phyloP scores from a whole-genome alignment of 345 rosid genomes.

The Euphorbia lathyris region DNA sequence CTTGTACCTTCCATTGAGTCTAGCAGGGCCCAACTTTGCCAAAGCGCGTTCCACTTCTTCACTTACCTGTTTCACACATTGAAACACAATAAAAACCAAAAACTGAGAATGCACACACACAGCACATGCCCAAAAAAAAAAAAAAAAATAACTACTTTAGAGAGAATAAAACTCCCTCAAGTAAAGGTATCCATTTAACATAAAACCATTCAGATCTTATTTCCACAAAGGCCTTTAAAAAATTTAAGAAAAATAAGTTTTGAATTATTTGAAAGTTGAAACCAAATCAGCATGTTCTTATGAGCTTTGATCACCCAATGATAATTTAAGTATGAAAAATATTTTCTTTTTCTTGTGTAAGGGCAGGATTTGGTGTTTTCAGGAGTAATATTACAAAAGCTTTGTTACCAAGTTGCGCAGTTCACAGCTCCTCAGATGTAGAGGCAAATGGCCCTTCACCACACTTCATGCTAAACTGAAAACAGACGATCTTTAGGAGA shows the following conservation, averaged over 20 bases:
- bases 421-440: neutral
- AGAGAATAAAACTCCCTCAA: neutral
- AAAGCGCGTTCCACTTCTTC: constrained; percentile 99
- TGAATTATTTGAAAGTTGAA: neutral
- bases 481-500: neutral
- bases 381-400: neutral
- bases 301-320: neutral
- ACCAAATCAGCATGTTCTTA: neutral
- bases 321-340: no score
- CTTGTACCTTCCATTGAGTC: constrained; percentile 75
- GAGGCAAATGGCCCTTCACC: neutral
- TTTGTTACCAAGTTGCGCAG: neutral
- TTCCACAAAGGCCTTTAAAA: neutral
- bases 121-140: neutral
- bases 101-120: neutral
- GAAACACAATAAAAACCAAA: constrained; percentile 7
- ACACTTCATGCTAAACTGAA: neutral
- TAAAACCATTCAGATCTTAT: neutral
- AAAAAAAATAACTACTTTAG: neutral
- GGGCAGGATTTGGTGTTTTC: neutral
- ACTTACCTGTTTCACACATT: constrained; percentile 66
- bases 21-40: constrained; percentile 87
- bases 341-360: neutral
- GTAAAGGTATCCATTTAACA: neutral
- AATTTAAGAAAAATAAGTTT: neutral